phyloP scores from a whole-genome alignment of 139 green algal species.

The Monoraphidium neglectum region DNA sequence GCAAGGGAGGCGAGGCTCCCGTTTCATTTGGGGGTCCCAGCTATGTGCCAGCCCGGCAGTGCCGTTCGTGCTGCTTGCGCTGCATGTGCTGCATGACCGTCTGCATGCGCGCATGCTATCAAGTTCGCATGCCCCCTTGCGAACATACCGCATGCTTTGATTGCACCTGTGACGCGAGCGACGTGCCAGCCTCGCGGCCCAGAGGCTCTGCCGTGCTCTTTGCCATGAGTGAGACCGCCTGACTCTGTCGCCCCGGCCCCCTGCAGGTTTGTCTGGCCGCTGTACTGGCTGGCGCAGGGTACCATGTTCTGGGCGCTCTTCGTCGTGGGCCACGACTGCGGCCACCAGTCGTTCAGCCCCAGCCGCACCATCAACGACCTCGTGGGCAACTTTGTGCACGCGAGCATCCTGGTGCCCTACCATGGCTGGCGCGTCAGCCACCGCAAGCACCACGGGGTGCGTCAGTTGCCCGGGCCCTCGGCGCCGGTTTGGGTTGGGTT shows the following conservation, averaged over 20 bases:
- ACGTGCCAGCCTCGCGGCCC: no score
- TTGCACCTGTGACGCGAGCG: no score
- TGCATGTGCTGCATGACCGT: neutral
- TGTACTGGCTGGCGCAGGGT: slow-evolving; percentile 95
- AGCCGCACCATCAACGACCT: slow-evolving; percentile 14
- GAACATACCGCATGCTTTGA: no score
- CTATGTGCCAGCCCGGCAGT: neutral
- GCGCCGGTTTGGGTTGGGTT: no score
- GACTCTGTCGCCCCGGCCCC: no score
- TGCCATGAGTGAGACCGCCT: no score
- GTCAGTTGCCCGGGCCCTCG: no score
- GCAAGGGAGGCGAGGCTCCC: neutral
- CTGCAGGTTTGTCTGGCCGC: slow-evolving; percentile 67
- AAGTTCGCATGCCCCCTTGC: no score
- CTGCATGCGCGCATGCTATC: neutral
- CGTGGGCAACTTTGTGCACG: slow-evolving; percentile 84
- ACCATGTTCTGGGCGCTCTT: slow-evolving; percentile 99
- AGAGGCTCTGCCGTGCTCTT: no score
- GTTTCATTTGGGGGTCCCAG: neutral
- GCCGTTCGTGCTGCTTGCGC: neutral
- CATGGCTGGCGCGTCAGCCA: slow-evolving; percentile 96
- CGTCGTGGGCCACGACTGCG: slow-evolving; percentile 94
- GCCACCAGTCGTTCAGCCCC: slow-evolving; percentile 85
- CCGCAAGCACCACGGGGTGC: slow-evolving; percentile 81
- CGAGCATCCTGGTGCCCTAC: slow-evolving; percentile 95